phyloP scores from a whole-genome alignment of 2,329 filamentous ascomycete species.

The Blastomyces silverae region DNA sequence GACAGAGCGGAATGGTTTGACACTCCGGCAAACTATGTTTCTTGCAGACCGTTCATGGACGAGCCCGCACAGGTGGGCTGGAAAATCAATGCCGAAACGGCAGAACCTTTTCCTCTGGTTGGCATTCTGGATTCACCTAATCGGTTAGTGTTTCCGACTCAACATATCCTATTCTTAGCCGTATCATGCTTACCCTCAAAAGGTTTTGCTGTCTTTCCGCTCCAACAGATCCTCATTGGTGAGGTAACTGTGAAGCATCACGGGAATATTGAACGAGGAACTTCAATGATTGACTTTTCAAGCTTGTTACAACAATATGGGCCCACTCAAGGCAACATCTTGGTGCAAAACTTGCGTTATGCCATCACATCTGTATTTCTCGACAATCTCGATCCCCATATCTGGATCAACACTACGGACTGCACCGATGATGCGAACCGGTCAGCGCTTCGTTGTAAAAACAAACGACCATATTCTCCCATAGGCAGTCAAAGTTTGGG shows the following conservation, averaged over 20 bases:
- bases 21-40: neutral
- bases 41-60: slow-evolving; percentile 7
- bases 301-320: neutral
- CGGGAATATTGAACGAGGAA: neutral
- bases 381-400: neutral
- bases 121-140: neutral
- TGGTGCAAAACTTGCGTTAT: slow-evolving; percentile 7
- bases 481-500: neutral
- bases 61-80: neutral
- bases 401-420: slow-evolving; percentile 1
- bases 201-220: slow-evolving; percentile 4
- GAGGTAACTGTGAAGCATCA: neutral
- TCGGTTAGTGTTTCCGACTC: neutral
- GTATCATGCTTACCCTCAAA: neutral
- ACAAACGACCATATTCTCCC: neutral
- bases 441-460: neutral
- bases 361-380: neutral
- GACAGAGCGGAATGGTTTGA: neutral
- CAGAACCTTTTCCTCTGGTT: slow-evolving; percentile 1
- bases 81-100: neutral
- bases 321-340: neutral
- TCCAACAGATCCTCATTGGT: slow-evolving; percentile 5
- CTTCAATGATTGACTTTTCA: neutral
- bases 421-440: neutral
- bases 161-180: neutral